Evolutionary conservation across 192 early-diverging fungal species (phyloP).

Genomic region (Backusella mclennaniae): DNA sequence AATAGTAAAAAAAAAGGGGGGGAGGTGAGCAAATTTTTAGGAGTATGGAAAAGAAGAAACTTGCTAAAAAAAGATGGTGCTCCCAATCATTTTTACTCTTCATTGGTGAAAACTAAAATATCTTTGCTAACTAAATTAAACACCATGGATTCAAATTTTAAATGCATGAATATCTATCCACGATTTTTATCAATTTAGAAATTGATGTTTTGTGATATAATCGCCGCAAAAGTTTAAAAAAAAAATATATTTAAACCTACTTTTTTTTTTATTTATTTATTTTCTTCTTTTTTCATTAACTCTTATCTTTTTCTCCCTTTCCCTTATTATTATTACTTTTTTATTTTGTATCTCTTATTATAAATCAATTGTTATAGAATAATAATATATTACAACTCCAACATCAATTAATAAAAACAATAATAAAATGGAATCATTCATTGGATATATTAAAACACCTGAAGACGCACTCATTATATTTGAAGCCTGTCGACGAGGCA

Average conservation of each 20-base stretch:
- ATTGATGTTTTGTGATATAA: constrained; percentile 9
- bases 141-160: neutral
- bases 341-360: neutral
- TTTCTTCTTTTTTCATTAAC: neutral
- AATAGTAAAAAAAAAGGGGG: neutral
- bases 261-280: neutral
- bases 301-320: neutral
- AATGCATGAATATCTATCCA: neutral
- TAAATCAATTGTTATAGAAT: neutral
- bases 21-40: neutral
- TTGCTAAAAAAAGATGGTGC: neutral
- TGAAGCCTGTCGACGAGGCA: constrained; percentile 82
- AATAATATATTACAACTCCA: neutral
- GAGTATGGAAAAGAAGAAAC: neutral
- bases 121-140: neutral
- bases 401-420: neutral
- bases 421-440: constrained; percentile 71
- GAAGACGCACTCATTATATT: constrained; percentile 87
- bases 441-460: constrained; percentile 81
- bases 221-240: constrained; percentile 7
- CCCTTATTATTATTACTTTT: neutral
- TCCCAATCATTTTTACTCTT: neutral
- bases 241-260: neutral
- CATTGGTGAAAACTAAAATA: constrained; percentile 5
- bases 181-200: constrained; percentile 2